Evolutionary conservation across 805 yeast genomes (phyloP).

Genomic region (Myxozyma vanderwaltii): DNA sequence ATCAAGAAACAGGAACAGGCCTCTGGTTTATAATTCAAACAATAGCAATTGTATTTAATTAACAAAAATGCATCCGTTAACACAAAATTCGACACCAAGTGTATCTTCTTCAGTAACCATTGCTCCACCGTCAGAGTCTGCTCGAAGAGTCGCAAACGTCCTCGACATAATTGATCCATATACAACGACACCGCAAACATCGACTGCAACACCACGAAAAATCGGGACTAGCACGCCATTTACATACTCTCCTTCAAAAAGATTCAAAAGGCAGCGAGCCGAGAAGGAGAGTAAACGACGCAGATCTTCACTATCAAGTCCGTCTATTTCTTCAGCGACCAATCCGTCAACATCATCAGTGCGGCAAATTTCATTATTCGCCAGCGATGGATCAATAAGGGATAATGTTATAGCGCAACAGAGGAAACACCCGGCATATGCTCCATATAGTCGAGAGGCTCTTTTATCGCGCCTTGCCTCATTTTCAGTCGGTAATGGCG

Average conservation of each 20-base stretch:
- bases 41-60: not conserved
- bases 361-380: not conserved
- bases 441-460: constrained; percentile 28
- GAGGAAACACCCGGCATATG: constrained; percentile 6
- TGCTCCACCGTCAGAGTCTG: not conserved
- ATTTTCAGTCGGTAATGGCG: constrained; percentile 3
- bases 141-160: constrained; percentile 1
- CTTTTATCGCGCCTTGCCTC: constrained; percentile 25
- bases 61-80: not conserved
- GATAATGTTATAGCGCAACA: not conserved
- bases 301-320: not conserved
- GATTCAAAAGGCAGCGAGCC: constrained; percentile 17
- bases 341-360: not conserved
- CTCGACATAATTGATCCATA: constrained; percentile 3
- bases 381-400: not conserved
- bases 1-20: too few relatives aligned
- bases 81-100: not conserved
- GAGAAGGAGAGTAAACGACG: constrained; percentile 9
- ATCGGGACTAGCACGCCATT: not conserved
- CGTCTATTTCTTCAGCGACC: not conserved
- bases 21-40: not conserved
- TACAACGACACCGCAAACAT: too few relatives aligned
- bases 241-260: constrained; percentile 19
- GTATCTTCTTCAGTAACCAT: not conserved
- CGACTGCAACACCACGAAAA: not conserved